phyloP scores from a whole-genome alignment of 768 basidiomycete species.

The Brasilioporus rufonigricans region DNA sequence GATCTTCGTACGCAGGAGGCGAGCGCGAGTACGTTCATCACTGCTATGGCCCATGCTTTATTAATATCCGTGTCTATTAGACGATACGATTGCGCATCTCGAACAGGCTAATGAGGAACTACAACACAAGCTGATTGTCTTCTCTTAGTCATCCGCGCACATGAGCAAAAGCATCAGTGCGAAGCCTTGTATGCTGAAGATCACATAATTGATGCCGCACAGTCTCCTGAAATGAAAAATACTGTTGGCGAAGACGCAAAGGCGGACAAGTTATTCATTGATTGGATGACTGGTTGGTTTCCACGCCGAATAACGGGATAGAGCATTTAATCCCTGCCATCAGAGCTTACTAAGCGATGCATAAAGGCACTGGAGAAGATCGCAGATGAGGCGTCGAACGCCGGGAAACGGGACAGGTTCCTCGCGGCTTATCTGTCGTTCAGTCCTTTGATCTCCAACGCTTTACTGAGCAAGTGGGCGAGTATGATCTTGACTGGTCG shows the following conservation, averaged over 20 bases:
- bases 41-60: background rate
- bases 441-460: background rate
- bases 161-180: background rate
- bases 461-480: background rate
- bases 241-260: background rate
- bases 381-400: background rate
- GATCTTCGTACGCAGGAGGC: background rate
- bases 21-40: background rate
- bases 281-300: background rate
- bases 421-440: background rate
- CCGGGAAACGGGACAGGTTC: background rate
- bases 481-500: background rate
- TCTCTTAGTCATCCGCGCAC: background rate
- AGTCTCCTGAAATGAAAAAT: background rate
- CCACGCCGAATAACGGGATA: background rate
- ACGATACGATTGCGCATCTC: background rate
- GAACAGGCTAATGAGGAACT: too few relatives aligned
- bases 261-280: background rate
- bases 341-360: background rate
- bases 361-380: background rate
- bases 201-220: background rate
- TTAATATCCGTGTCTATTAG: background rate
- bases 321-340: background rate
- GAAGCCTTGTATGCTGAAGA: background rate
- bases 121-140: background rate